Evolutionary conservation across 2,329 filamentous ascomycete genomes (phyloP), one percentile per base, ranked within the genome.

Genomic region (Helotiales sp.): DNA sequence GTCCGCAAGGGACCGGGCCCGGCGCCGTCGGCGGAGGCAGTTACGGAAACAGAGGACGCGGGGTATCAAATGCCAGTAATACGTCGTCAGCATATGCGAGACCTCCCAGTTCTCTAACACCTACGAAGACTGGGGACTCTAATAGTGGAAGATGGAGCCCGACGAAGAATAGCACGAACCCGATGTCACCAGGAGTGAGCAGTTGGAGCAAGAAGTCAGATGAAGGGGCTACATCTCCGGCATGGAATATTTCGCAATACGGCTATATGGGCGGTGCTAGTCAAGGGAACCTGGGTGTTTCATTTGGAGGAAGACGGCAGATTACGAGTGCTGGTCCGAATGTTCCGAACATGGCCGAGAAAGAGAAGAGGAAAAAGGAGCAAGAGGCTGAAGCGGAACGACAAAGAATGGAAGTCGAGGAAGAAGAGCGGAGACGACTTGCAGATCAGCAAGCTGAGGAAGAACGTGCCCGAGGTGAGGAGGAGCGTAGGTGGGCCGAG

Each of bases 191-290:
- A 45, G 76, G 83, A 1, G 87, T 95, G 69, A 97, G 92, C 77
- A 96, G 89, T 79, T 98, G 96, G 96, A 97, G 92, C 79, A 96
- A 89, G 78, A 92, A 87, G 78, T 86, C 87, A 64, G 93, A 97
- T 73, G 92, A 97, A 78, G 87, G 87, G 17, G 86, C 85, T 52
- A 97, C 94, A 1, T 85, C 90, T 28, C 96, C 96, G 0, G 96
- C 96, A 1, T 99, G 96, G 96, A 99, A 98, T 77, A 98, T 98
- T 73, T 91, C 94, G 65, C 96, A 99, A 78, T 99, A 99, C 77
- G 94, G 96, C 7, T 99, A 97, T 80, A 96, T 98, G 91, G 96
- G 96, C 66, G 96, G 96, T 58, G 96, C 96, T 28, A 97, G 93
- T 75, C 96, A 99, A 78, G 95, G 93, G 2, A 98, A 97, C 74